Evolutionary conservation across 2,329 filamentous ascomycete species (phyloP).

Genomic region (Metarhizium rileyi): DNA sequence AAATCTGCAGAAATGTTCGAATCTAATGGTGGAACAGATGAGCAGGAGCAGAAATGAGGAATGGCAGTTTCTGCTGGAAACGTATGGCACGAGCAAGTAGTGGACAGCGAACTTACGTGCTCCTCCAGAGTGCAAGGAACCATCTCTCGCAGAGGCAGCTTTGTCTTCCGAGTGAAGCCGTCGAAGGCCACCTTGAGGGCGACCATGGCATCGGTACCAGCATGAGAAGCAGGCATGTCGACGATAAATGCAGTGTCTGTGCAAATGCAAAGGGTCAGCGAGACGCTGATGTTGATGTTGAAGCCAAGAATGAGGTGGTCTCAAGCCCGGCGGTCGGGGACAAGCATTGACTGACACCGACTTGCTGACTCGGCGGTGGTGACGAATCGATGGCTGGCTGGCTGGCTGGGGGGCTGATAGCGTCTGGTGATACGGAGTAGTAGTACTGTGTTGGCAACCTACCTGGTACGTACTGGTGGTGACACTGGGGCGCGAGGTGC

Average conservation of each 20-base stretch:
- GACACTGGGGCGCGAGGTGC: too few species aligned
- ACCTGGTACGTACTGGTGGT: too few species aligned
- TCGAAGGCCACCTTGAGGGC: constrained; percentile 78
- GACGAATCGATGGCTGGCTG: background rate
- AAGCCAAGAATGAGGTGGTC: background rate
- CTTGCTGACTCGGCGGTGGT: background rate
- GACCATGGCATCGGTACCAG: constrained; percentile 37
- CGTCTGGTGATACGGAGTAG: too few species aligned
- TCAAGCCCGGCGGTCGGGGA: background rate
- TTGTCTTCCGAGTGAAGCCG: constrained; percentile 70
- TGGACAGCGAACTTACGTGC: constrained; percentile 56
- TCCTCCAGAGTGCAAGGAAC: constrained; percentile 62
- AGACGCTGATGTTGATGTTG: constrained; percentile 1
- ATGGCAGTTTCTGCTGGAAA: background rate
- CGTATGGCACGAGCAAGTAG: background rate
- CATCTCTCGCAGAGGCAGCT: constrained; percentile 81
- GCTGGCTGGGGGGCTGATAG: too few species aligned
- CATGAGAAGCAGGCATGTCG: constrained; percentile 17
- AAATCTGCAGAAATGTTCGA: constrained; percentile 26
- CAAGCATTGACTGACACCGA: background rate
- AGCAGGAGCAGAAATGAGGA: background rate
- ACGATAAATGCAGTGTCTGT: constrained; percentile 1
- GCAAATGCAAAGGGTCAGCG: background rate
- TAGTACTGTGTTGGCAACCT: too few species aligned
- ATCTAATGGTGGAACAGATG: constrained; percentile 15